A percentile compares a stretch with the other conserved stretches of the same genome.
Evolutionary conservation across 345 rosid genomes (phyloP).

Genomic region (Eucalyptus erythrocorys): DNA sequence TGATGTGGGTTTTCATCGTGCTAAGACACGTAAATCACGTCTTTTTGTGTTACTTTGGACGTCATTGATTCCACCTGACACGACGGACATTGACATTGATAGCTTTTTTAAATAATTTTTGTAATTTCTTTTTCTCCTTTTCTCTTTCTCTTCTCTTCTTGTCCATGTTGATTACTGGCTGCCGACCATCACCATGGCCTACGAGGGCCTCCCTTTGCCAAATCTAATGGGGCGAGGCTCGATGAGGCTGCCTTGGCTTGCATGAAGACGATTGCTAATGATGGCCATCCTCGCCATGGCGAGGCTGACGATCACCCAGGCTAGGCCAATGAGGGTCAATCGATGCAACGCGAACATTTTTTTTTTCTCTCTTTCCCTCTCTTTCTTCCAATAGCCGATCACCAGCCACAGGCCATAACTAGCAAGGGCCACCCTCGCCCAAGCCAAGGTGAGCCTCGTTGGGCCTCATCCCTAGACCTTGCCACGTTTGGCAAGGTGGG

Average conservation of each 20-base stretch:
- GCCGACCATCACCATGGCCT: fast-evolving
- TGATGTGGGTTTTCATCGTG: neutral
- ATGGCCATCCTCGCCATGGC: neutral
- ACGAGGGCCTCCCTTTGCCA: neutral
- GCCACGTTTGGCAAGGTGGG: too few species aligned
- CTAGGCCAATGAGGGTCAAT: neutral
- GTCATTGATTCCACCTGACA: fast-evolving
- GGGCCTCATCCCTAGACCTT: neutral
- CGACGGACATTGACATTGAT: fast-evolving
- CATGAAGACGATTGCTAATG: too few species aligned
- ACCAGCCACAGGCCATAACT: neutral
- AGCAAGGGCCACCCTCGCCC: neutral
- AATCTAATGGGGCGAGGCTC: too few species aligned
- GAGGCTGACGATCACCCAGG: fast-evolving
- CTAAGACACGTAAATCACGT: neutral
- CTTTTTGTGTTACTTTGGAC: neutral
- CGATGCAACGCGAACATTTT: neutral
- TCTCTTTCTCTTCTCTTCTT: neutral
- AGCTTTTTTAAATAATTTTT: too few species aligned
- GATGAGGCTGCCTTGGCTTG: neutral
- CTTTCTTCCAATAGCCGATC: neutral
- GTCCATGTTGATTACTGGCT: neutral
- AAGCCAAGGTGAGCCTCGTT: neutral
- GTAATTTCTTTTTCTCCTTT: too few species aligned
- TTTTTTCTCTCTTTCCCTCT: neutral